Conservation (phyloP, 495 filamentous ascomycete species). For the Aspergillus coremiiformis region DNA sequence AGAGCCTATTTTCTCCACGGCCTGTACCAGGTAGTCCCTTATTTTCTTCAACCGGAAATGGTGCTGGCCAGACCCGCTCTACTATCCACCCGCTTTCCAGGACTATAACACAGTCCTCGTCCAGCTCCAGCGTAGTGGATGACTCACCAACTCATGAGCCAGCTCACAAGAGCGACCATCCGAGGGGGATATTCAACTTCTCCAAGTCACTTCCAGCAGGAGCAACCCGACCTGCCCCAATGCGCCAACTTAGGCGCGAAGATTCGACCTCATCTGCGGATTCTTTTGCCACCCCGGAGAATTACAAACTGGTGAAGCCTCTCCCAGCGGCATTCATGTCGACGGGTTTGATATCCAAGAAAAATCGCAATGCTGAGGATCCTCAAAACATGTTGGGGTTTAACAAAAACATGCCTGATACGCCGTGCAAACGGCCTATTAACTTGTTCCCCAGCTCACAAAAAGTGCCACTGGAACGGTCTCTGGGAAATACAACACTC, state of each 20-base stretch:
- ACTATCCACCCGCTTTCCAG: conserved; percentile 77
- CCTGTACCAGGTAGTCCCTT: conserved; percentile 26
- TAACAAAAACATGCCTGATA: conserved; percentile 73
- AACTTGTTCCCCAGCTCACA: conserved; percentile 58
- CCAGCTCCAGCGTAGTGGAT: conserved; percentile 64
- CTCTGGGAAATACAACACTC: conserved; percentile 46
- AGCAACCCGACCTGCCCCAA: conserved; percentile 43
- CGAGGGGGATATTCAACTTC: conserved; percentile 56
- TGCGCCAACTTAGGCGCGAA: conserved; percentile 33
- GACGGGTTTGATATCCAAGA: conserved; percentile 89
- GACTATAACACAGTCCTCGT: conserved; percentile 76
- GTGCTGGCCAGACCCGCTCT: conserved; percentile 14
- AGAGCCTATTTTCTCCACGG: conserved; percentile 53
- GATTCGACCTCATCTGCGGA: conserved; percentile 40
- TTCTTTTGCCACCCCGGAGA: conserved; percentile 72
- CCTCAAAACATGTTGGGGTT: conserved; percentile 33
- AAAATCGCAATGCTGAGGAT: conserved; percentile 53
- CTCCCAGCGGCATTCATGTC: conserved; percentile 85
- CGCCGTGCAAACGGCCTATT: conserved; percentile 80
- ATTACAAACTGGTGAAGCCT: conserved; percentile 76
- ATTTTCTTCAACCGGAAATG: conserved; percentile 22
- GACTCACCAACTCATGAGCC: conserved; percentile 67
- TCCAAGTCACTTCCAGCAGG: conserved; percentile 73
- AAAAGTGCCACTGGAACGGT: conserved; percentile 45
- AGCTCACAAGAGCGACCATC: conserved; percentile 44